These are phyloP conservation scores for Exophiala xenobiotica DNA, from an alignment of 2,329 filamentous ascomycete species.

Conservation along the genomic window DNA sequence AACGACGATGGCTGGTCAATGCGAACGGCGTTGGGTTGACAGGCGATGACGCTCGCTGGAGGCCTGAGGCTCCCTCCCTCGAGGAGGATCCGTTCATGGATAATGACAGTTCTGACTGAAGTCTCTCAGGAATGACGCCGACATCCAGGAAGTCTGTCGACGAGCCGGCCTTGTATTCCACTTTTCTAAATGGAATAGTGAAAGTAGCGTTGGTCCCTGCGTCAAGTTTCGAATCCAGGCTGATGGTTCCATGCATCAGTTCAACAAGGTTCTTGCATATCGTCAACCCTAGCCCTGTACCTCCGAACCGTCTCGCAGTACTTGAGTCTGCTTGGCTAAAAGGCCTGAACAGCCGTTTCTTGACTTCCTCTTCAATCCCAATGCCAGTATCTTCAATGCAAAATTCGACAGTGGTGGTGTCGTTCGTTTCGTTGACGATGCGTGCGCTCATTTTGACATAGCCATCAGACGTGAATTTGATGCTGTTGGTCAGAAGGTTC, in stretches of 20 bases:
- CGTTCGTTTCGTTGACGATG: conserved; percentile 63
- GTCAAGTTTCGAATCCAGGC: conserved; percentile 65
- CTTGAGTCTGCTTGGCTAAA: conserved; percentile 82
- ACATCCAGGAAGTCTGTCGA: conserved; percentile 59
- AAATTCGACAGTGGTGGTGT: conserved; percentile 68
- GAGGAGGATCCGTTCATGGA: conserved; percentile 28
- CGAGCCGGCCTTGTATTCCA: conserved; percentile 50
- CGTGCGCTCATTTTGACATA: conserved; percentile 65
- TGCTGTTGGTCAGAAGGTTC: conserved; percentile 73
- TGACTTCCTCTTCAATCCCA: conserved; percentile 75
- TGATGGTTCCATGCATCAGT: conserved; percentile 75
- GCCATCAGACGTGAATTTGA: conserved; percentile 71
- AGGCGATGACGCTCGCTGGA: conserved; percentile 3
- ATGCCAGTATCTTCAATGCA: conserved; percentile 76
- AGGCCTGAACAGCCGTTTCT: conserved; percentile 71
- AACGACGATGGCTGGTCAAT: conserved; percentile 30
- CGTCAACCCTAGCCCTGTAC: conserved; percentile 73
- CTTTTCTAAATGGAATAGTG: conserved; percentile 74
- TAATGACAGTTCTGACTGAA: conserved; percentile 44
- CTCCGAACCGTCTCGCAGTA: conserved; percentile 74
- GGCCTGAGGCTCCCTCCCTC: conserved; percentile 10
- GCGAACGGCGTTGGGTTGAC: conserved; percentile 28
- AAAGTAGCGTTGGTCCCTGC: conserved; percentile 72
- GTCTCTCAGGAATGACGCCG: conserved; percentile 45
- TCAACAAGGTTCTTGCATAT: conserved; percentile 80